Evolutionary conservation across 805 yeast genomes (phyloP).

Genomic region (Hanseniaspora valbyensis): DNA sequence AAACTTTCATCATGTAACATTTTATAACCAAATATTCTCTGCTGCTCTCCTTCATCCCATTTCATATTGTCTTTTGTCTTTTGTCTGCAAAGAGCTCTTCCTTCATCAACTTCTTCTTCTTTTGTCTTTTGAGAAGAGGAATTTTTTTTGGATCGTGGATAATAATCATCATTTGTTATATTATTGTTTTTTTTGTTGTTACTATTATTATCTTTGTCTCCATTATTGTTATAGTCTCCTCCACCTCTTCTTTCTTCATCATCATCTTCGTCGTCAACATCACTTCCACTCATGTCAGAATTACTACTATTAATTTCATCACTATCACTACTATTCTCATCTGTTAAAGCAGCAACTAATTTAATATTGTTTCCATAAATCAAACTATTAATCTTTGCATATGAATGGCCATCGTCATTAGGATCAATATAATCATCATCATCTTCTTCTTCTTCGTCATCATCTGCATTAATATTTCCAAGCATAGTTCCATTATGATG

Average conservation of each 20-base stretch:
- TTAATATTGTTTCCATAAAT: conserved; percentile 19
- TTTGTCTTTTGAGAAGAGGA: conserved; percentile 23
- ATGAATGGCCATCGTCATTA: conserved; percentile 69
- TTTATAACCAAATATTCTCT: conserved; percentile 19
- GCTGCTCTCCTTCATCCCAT: conserved; percentile 26
- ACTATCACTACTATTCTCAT: conserved; percentile 20
- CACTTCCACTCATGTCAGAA: conserved; percentile 16
- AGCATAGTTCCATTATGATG: too few species aligned
- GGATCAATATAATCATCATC: conserved; percentile 67
- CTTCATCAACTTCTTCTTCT: conserved; percentile 23
- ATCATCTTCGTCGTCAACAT: conserved; percentile 18
- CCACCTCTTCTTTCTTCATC: conserved; percentile 21
- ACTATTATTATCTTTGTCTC: conserved; percentile 22
- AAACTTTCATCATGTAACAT: conserved; percentile 8
- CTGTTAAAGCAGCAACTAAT: conserved; percentile 10
- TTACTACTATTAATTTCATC: conserved; percentile 19
- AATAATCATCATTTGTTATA: too few species aligned
- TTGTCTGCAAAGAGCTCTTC: conserved; percentile 26
- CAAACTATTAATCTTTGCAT: conserved; percentile 36
- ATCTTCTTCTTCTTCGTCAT: conserved; percentile 20
- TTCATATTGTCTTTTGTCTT: conserved; percentile 27
- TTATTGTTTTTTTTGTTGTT: too few species aligned
- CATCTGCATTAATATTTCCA: not conserved
- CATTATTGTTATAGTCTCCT: conserved; percentile 25
- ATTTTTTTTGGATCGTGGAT: conserved; percentile 27